Evolutionary conservation across 352 stramenopile species (phyloP), one percentile per base, ranked within the genome.

Genomic region (Peronospora destructor): DNA sequence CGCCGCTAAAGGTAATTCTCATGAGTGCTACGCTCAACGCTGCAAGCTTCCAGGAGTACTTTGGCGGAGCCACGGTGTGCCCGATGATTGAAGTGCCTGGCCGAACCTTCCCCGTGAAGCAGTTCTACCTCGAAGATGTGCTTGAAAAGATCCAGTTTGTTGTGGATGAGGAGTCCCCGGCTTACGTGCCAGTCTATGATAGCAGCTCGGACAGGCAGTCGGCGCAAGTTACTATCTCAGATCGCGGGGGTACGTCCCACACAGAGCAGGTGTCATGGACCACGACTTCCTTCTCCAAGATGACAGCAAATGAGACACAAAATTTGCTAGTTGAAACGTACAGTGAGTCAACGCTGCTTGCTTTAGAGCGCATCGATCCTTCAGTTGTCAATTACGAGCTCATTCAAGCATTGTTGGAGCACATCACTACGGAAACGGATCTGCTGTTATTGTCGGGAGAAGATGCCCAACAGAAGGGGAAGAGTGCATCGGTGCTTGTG

Each of bases 1-100:
- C 50, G 25, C 87, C 78, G 16, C 61, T 98, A 6, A 97, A 98
- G 47, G 73, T 98, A 6, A 84, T 98, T 39, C 76, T 98, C 6
- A 98, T 98, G 95, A 97, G 86, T 42, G 96, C 91, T 12, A 98
- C 92, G 3, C 66, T 99, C 5, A 97, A 99, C 54, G 90, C 95
- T 4, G 76, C 86, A 11, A 89, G 85, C 32, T 98, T 99, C 64
- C 93, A 95, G 49, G 56, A 78, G 14, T 99, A 98, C 51, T 99
- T 97, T 74, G 74, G 78, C 7, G 77, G 84, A 30, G 96, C 67
- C 2, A 54, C 68, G 0, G 61, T 71, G 17, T 95, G 85, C 42
- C 89, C 87, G 3, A 90, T 92, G 61, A 64, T 97, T 26, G 65
- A 73, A 6, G 92, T 98, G 36, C 95, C 93, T 28, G 96, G 96